phyloP scores from a whole-genome alignment of 805 yeast species.

The Sugiyamaella marilandica region DNA sequence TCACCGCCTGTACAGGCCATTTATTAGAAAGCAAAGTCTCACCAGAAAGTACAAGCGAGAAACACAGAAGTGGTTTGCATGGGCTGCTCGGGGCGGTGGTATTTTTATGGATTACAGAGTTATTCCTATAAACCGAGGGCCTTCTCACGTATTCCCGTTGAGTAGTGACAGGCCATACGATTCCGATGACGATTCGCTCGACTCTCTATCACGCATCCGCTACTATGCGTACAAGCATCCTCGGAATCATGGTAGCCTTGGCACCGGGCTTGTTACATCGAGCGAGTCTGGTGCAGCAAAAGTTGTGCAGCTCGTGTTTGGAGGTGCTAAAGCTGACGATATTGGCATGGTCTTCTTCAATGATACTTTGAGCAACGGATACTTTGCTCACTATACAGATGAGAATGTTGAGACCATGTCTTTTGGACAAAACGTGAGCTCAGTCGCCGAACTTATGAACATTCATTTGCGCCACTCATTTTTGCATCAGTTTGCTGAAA shows the following conservation, averaged over 20 bases:
- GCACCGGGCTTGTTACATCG: slow-evolving; percentile 16
- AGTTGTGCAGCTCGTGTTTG: slow-evolving; percentile 9
- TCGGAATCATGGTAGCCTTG: slow-evolving; percentile 20
- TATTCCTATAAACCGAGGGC: slow-evolving; percentile 22
- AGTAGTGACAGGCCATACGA: neutral
- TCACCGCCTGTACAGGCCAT: slow-evolving; percentile 17
- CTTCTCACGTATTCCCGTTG: slow-evolving; percentile 1
- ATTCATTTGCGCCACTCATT: slow-evolving; percentile 27
- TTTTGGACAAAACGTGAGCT: slow-evolving; percentile 5
- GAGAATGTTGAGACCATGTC: slow-evolving; percentile 15
- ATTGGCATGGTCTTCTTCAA: slow-evolving; percentile 5
- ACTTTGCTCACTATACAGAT: slow-evolving; percentile 23
- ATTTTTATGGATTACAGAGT: slow-evolving; percentile 23
- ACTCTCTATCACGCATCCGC: slow-evolving; percentile 5
- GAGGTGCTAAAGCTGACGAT: slow-evolving; percentile 8
- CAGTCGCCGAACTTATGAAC: slow-evolving; percentile 25
- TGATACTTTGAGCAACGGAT: neutral
- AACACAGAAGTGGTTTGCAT: slow-evolving; percentile 23
- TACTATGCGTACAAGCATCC: slow-evolving; percentile 19
- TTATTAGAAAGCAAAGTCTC: slow-evolving; percentile 4
- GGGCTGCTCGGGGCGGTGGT: slow-evolving; percentile 25
- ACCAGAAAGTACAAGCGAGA: slow-evolving; percentile 7
- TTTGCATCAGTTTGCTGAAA: slow-evolving; percentile 17
- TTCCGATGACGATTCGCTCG: slow-evolving; percentile 13
- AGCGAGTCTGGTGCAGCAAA: slow-evolving; percentile 9